Percentiles rank a stretch among this genome's conserved stretches.
These are phyloP conservation scores for Teratosphaeria nubilosa DNA, from an alignment of 2,329 filamentous ascomycete genomes.

Conservation along the genomic window DNA sequence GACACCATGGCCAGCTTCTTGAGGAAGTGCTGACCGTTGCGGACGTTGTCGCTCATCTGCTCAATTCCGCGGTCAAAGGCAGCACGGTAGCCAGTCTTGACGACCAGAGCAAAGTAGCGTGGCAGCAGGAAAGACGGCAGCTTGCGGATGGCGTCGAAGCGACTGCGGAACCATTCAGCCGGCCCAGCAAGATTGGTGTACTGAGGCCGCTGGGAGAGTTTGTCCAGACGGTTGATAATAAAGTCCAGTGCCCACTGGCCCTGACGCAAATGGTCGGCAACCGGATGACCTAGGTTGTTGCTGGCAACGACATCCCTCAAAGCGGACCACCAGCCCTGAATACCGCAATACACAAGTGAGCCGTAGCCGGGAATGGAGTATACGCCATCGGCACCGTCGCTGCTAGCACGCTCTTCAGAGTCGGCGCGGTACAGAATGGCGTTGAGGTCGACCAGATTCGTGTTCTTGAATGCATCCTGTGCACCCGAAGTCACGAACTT, in stretches of 20 bases:
- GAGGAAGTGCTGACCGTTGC: conserved; percentile 76
- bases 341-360: conserved; percentile 79
- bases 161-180: conserved; percentile 68
- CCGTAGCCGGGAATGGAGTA: conserved; percentile 81
- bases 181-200: conserved; percentile 55
- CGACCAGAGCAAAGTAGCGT: conserved; percentile 81
- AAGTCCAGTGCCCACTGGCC: conserved; percentile 92
- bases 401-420: conserved; percentile 74
- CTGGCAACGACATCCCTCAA: conserved; percentile 73
- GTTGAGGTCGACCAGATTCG: conserved; percentile 77
- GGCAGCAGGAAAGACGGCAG: conserved; percentile 85
- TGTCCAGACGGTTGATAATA: conserved; percentile 66
- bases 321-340: conserved; percentile 98
- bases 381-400: conserved; percentile 69
- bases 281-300: conserved; percentile 84
- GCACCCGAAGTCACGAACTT: conserved; percentile 76
- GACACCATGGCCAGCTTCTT: conserved; percentile 85
- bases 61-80: conserved; percentile 68
- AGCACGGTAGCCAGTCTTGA: conserved; percentile 79
- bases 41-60: conserved; percentile 68
- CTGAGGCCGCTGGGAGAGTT: conserved; percentile 47
- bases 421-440: conserved; percentile 86
- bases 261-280: conserved; percentile 85
- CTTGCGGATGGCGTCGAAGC: conserved; percentile 74
- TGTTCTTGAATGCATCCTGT: conserved; percentile 63